Evolutionary conservation across 2,329 filamentous ascomycete genomes (phyloP).

Genomic region (Aspergillus versicolor): DNA sequence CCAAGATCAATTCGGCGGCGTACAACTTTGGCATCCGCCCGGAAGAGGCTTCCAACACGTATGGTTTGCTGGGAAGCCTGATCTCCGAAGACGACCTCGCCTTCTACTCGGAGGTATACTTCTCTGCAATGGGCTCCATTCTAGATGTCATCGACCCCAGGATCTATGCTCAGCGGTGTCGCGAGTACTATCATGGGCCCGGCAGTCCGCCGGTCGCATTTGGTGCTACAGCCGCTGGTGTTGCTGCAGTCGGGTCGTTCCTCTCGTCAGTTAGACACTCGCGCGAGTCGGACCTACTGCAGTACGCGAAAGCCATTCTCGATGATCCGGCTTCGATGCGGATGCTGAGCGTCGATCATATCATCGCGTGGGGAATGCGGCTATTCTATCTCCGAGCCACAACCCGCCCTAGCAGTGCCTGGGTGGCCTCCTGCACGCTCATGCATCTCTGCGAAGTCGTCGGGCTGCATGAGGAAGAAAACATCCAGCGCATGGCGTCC

Average conservation of each 20-base stretch:
- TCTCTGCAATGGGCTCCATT: conserved; percentile 23
- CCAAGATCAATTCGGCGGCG: conserved; percentile 26
- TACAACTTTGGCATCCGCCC: conserved; percentile 34
- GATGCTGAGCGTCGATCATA: conserved; percentile 25
- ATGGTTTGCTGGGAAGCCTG: conserved; percentile 22
- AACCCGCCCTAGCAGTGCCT: conserved; percentile 31
- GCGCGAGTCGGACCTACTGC: conserved; percentile 28
- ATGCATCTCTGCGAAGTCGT: conserved; percentile 32
- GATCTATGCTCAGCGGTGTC: conserved; percentile 29
- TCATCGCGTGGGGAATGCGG: conserved; percentile 31
- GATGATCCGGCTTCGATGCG: conserved; percentile 32
- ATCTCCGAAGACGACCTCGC: conserved; percentile 27
- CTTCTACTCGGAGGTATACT: conserved; percentile 24
- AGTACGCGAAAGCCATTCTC: conserved; percentile 33
- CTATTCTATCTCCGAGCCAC: conserved; percentile 31
- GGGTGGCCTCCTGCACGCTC: conserved; percentile 31
- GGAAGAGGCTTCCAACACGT: conserved; percentile 25
- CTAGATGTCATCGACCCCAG: conserved; percentile 24
- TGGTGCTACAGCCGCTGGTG: conserved; percentile 28
- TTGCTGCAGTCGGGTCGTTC: conserved; percentile 30
- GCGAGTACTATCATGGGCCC: conserved; percentile 23
- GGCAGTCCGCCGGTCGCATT: conserved; percentile 22
- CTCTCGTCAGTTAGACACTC: conserved; percentile 23
- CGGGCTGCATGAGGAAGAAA: conserved; percentile 30
- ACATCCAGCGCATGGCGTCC: conserved; percentile 28